Evolutionary conservation across 2,329 filamentous ascomycete species (phyloP).

Genomic region (Paraconiothyrium brasiliense): DNA sequence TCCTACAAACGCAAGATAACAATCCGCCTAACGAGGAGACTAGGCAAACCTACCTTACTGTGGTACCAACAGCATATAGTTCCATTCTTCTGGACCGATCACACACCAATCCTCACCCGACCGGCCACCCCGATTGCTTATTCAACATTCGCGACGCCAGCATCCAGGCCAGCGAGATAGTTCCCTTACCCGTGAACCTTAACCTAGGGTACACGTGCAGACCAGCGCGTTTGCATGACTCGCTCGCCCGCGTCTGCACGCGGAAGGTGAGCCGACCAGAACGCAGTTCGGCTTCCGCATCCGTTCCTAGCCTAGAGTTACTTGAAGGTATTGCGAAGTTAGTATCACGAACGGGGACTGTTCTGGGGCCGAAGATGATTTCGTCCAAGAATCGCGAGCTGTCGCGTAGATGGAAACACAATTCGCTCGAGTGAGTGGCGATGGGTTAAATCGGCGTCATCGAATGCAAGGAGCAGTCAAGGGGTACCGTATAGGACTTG

Average conservation of each 20-base stretch:
- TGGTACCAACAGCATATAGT: neutral
- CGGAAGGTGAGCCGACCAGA: neutral
- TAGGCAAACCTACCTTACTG: neutral
- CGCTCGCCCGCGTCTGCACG: neutral
- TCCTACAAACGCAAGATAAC: neutral
- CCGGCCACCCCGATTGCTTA: neutral
- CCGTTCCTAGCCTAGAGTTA: neutral
- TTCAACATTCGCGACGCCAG: neutral
- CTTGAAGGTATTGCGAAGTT: neutral
- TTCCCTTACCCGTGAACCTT: neutral
- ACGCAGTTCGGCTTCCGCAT: neutral
- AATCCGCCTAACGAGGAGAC: neutral
- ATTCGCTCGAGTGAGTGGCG: neutral
- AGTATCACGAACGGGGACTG: neutral
- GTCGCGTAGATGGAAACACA: neutral
- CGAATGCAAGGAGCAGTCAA: neutral
- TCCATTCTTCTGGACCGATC: neutral
- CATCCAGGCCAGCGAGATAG: neutral
- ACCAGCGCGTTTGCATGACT: neutral
- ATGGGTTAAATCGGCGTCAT: neutral
- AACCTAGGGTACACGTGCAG: neutral
- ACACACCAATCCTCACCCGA: neutral
- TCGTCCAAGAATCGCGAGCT: neutral
- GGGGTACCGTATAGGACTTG: neutral
- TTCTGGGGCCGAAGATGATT: neutral